Evolutionary conservation across 306 rosid species (phyloP), one percentile per base, ranked within the genome.

Genomic region (Vicia sativa): DNA sequence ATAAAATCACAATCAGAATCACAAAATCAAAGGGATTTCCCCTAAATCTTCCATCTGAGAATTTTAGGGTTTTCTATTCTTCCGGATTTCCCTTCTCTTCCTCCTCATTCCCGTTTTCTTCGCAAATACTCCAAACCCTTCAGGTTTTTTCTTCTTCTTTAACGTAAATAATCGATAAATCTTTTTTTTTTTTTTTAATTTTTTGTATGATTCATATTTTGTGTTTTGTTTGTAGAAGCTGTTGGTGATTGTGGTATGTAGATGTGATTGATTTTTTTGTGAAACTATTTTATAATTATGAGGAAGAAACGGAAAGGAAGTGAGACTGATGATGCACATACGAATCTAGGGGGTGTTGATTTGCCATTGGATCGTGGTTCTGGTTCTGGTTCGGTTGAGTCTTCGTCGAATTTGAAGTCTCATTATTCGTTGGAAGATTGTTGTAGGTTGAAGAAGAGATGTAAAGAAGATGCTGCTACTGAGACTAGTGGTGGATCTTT

Each of bases 241-340:
- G 65, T 56, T 65, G 68, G 58, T 69, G 41, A 11, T 53, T 53
- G 77, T 49, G 68, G 46, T 64, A 39, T 46, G 44, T 6, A 14
- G 39, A 46, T 59, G 64, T 44, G 74, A 37, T 71, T 55, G 56
- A 25, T 25, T 25, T 25, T 23, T 82, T 54, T 52, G 31, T 10
- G 39, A 35, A 57, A 67, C 9, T 80, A 67, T 68, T 77, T 78
- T 81, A 93, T 63, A 12, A 63, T 63, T 43, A 63, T 90, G 96
- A 95, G 96, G 96, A 95, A 85, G 87, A 95, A 90, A 79, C 82
- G 99, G 81, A 90, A 95, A 87, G 99, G 97, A 78, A 89, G 86
- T 12, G 97, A 81, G 42, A 43, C 86, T 15, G 90, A 90, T 60
- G 84, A 68, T 63, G 84, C 70, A 37, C 71, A 75, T 35, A 57